Evolutionary conservation across 345 rosid genomes (phyloP).

Genomic region (Brassica cretica): DNA sequence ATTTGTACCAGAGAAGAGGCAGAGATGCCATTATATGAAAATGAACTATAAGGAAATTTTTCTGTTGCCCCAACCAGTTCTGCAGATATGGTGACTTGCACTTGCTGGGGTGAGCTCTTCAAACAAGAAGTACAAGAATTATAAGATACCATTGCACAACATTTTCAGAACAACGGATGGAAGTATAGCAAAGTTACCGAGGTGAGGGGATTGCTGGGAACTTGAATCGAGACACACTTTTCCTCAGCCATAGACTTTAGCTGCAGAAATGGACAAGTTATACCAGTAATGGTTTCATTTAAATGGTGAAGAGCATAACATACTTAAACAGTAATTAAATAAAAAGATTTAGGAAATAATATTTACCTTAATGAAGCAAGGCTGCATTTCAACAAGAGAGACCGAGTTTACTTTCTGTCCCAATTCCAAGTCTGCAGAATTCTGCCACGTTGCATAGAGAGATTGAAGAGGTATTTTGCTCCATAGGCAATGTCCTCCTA

Average conservation of each 20-base stretch:
- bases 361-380: slow-evolving; percentile 83
- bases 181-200: slow-evolving; percentile 50
- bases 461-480: slow-evolving; percentile 80
- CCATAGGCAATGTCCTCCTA: slow-evolving; percentile 78
- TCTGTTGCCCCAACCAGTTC: slow-evolving; percentile 88
- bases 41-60: slow-evolving; percentile 75
- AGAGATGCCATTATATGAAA: slow-evolving; percentile 63
- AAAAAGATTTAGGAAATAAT: neutral
- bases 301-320: slow-evolving; percentile 7
- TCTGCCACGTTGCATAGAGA: slow-evolving; percentile 67
- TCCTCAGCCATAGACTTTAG: slow-evolving; percentile 62
- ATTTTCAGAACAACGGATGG: slow-evolving; percentile 4
- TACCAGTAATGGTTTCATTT: neutral
- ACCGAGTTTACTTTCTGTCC: slow-evolving; percentile 80
- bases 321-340: neutral
- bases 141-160: slow-evolving; percentile 18
- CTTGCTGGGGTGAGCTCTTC: slow-evolving; percentile 64
- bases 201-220: slow-evolving; percentile 57
- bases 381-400: slow-evolving; percentile 66
- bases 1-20: slow-evolving; percentile 72
- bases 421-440: slow-evolving; percentile 72
- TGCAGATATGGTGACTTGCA: slow-evolving; percentile 73
- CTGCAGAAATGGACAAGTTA: slow-evolving; percentile 51
- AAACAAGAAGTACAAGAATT: slow-evolving; percentile 25
- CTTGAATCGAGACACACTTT: slow-evolving; percentile 68